phyloP scores from a whole-genome alignment of 768 basidiomycete genomes.

The Omphalotus guepiniiformis region DNA sequence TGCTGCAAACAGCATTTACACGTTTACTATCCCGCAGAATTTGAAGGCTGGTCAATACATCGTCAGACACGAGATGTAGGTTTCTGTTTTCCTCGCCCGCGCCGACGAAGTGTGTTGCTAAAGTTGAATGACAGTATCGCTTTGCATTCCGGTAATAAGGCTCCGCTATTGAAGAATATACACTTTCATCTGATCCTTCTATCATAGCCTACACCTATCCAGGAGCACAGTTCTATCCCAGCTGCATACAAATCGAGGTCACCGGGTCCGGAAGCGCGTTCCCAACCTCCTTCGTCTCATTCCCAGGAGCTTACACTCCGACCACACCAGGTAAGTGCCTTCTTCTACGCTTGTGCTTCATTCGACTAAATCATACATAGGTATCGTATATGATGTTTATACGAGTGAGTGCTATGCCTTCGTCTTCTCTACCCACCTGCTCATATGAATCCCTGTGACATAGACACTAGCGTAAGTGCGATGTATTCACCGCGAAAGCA shows the following conservation, averaged over 20 bases:
- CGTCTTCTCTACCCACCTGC: too few relatives aligned
- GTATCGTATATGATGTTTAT: constrained; percentile 34
- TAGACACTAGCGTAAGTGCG: too few relatives aligned
- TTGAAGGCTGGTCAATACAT: constrained; percentile 46
- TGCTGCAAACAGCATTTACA: constrained; percentile 37
- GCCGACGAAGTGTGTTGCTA: background rate
- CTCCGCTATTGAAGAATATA: background rate
- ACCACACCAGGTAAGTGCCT: constrained; percentile 24
- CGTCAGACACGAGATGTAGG: constrained; percentile 44
- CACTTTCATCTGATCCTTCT: background rate
- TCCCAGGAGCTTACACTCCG: constrained; percentile 42
- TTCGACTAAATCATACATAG: constrained; percentile 3
- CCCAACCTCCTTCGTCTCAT: constrained; percentile 43
- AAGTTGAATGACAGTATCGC: constrained; percentile 28
- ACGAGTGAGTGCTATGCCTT: too few relatives aligned
- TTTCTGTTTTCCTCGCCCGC: background rate
- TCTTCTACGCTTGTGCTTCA: background rate
- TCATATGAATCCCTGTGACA: too few relatives aligned
- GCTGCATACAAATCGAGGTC: constrained; percentile 42
- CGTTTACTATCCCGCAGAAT: constrained; percentile 42
- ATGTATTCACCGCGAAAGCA: too few relatives aligned
- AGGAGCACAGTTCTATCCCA: constrained; percentile 41
- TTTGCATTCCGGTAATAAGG: constrained; percentile 28
- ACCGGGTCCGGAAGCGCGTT: constrained; percentile 41
- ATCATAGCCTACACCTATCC: constrained; percentile 33